Conservation (phyloP, 305 asterid species). For the Plantago coronopus region DNA sequence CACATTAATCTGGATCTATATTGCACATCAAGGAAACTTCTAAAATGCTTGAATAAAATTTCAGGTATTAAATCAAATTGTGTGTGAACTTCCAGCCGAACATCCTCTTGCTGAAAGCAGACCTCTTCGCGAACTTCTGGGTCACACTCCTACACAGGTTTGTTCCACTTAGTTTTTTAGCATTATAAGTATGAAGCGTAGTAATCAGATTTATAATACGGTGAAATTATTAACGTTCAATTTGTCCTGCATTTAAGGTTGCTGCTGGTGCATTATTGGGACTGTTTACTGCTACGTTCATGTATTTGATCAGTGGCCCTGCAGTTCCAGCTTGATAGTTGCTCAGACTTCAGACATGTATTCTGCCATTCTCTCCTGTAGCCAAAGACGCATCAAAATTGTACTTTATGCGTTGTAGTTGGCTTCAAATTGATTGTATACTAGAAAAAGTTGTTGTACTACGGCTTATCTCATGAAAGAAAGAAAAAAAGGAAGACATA, state of each 20-base stretch:
- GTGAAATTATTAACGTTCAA: constrained; percentile 6
- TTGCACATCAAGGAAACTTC: constrained; percentile 10
- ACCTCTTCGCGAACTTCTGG: constrained; percentile 93
- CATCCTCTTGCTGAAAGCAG: constrained; percentile 95
- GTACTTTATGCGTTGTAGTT: too few species aligned
- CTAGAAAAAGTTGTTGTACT: too few species aligned
- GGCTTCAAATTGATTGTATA: too few species aligned
- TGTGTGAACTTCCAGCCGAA: constrained; percentile 88
- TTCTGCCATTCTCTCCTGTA: not conserved
- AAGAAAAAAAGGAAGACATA: not conserved
- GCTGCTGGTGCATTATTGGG: constrained; percentile 77
- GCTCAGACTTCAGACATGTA: too few species aligned
- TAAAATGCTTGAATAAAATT: constrained; percentile 16
- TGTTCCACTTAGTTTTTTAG: not conserved
- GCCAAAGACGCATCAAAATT: not conserved
- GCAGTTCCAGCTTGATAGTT: constrained; percentile 27
- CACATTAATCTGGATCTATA: not conserved
- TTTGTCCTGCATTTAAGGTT: constrained; percentile 41
- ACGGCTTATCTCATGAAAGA: too few species aligned
- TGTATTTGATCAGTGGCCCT: constrained; percentile 40
- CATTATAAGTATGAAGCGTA: not conserved
- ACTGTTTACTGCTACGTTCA: constrained; percentile 39
- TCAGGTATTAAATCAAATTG: constrained; percentile 87
- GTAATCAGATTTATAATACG: not conserved
- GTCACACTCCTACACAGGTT: constrained; percentile 97